Evolutionary conservation across 768 basidiomycete genomes (phyloP).

Genomic region (Daedaleopsis nitida): DNA sequence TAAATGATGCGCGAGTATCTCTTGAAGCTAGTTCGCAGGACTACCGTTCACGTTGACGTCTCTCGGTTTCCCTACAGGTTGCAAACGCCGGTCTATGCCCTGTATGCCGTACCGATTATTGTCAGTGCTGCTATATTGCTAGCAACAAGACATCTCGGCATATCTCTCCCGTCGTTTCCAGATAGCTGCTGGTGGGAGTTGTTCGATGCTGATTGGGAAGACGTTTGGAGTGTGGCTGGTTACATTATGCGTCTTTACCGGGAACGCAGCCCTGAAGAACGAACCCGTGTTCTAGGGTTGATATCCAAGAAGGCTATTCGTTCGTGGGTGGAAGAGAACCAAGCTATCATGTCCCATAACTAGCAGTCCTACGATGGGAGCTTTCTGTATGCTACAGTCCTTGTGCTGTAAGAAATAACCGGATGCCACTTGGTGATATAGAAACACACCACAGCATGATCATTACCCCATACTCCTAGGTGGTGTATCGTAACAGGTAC

Average conservation of each 20-base stretch:
- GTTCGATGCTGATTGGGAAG: constrained; percentile 91
- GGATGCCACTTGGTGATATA: background rate
- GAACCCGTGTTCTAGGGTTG: constrained; percentile 53
- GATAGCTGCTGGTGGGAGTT: constrained; percentile 90
- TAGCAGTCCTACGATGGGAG: background rate
- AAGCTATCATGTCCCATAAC: background rate
- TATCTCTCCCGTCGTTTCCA: constrained; percentile 71
- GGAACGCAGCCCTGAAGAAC: constrained; percentile 45
- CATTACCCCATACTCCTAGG: constrained; percentile 18
- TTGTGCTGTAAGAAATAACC: background rate
- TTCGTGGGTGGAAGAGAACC: constrained; percentile 71
- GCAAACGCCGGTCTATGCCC: constrained; percentile 89
- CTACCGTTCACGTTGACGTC: constrained; percentile 17
- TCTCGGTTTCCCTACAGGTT: constrained; percentile 52
- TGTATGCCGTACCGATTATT: constrained; percentile 88
- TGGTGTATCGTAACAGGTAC: constrained; percentile 19
- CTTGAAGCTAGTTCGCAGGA: constrained; percentile 1
- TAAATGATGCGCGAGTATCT: constrained; percentile 88
- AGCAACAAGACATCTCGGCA: constrained; percentile 66
- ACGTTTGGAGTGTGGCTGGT: constrained; percentile 85
- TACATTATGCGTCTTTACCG: constrained; percentile 82
- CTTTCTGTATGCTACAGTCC: no score
- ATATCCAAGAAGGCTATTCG: constrained; percentile 80
- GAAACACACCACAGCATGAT: constrained; percentile 11
- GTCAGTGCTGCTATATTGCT: constrained; percentile 90